These are phyloP conservation scores for Acacia crassicarpa DNA, from an alignment of 306 rosid genomes.

Conservation along the genomic window DNA sequence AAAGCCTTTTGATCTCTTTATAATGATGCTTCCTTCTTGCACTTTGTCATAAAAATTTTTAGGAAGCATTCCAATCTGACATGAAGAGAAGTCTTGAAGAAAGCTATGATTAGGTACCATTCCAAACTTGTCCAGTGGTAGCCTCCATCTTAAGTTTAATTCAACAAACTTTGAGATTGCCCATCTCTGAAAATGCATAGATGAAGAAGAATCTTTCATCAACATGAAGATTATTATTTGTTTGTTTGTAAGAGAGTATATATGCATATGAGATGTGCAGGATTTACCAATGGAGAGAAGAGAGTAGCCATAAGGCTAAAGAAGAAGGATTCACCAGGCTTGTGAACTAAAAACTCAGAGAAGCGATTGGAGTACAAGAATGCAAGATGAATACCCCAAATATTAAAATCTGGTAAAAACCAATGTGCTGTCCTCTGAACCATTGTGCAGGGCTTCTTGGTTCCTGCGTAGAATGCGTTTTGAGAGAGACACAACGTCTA, in stretches of 20 bases:
- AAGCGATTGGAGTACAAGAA: constrained; percentile 47
- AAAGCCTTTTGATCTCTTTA: constrained; percentile 46
- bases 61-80: constrained; percentile 34
- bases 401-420: constrained; percentile 33
- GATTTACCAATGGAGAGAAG: constrained; percentile 56
- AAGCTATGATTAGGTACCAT: constrained; percentile 46
- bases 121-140: constrained; percentile 50
- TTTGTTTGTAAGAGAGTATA: neutral
- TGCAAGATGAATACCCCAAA: constrained; percentile 42
- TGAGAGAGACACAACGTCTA: neutral
- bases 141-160: constrained; percentile 41
- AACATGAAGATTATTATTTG: neutral
- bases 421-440: constrained; percentile 44
- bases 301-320: constrained; percentile 42
- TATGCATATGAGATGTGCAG: neutral
- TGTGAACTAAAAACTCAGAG: constrained; percentile 51
- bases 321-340: constrained; percentile 49
- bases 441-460: constrained; percentile 46
- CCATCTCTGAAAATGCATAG: constrained; percentile 45
- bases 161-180: constrained; percentile 43
- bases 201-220: neutral
- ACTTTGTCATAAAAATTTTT: constrained; percentile 42
- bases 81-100: constrained; percentile 38
- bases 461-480: constrained; percentile 27
- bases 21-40: constrained; percentile 47